phyloP scores from a whole-genome alignment of 1,284 basidiomycete genomes.

The Leccinum ponderosum region DNA sequence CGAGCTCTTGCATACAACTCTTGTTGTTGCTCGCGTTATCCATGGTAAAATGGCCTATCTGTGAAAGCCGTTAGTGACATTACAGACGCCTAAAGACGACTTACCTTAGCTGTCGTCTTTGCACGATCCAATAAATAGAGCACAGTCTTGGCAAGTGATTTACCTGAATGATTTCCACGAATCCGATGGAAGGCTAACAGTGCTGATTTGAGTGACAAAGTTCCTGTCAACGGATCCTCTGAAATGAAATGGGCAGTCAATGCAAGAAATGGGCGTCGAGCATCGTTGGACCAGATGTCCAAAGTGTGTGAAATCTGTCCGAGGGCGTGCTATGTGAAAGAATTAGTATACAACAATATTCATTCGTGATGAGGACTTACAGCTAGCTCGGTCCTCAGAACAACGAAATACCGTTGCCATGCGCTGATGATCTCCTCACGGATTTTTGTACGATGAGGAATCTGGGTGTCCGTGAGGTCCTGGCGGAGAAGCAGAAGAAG shows the following conservation, averaged over 20 bases:
- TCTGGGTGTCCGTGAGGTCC: not conserved
- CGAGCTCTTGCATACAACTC: not conserved
- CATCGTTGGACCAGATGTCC: not conserved
- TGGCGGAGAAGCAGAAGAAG: not conserved
- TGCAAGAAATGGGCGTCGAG: not conserved
- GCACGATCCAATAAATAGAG: not conserved
- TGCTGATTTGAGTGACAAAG: not conserved
- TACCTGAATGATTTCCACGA: not conserved
- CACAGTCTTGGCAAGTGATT: not conserved
- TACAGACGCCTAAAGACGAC: not conserved
- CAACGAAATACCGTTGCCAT: not conserved
- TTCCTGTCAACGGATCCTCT: not conserved
- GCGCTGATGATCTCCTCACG: not conserved
- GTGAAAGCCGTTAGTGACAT: not conserved
- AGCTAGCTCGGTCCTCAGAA: not conserved
- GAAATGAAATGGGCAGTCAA: not conserved
- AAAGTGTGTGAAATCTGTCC: not conserved
- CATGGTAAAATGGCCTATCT: not conserved
- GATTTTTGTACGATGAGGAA: not conserved
- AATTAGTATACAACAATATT: not conserved
- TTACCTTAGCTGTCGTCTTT: not conserved
- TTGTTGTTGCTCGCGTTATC: not conserved
- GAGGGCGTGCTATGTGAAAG: not conserved
- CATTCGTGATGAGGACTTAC: not conserved
- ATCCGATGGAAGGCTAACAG: not conserved